These are phyloP conservation scores for Chrysoporthe deuterocubensis DNA, from an alignment of 2,329 filamentous ascomycete species.

Conservation along the genomic window DNA sequence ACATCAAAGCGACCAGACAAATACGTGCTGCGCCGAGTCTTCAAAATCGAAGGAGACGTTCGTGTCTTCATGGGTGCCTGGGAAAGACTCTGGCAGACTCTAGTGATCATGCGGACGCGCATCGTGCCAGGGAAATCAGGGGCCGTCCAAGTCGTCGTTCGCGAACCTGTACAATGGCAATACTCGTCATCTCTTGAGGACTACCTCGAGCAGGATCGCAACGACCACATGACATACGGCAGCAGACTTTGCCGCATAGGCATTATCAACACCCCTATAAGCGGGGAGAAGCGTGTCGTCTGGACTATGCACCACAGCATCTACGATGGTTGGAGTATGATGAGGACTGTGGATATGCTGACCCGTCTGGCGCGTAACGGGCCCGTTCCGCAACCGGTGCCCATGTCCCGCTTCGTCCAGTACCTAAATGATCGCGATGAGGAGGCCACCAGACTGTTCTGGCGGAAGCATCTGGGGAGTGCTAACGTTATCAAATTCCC, in stretches of 20 bases:
- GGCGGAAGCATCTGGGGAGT: conserved; percentile 44
- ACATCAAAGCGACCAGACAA: conserved; percentile 51
- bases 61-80: conserved; percentile 50
- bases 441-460: conserved; percentile 46
- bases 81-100: conserved; percentile 42
- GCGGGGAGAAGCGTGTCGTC: conserved; percentile 42
- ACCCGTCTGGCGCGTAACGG: conserved; percentile 54
- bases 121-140: conserved; percentile 50
- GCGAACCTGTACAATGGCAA: conserved; percentile 42
- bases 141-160: conserved; percentile 52
- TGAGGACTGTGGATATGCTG: conserved; percentile 44
- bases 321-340: conserved; percentile 59
- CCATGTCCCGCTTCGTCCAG: conserved; percentile 39
- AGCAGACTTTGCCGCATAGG: conserved; percentile 29
- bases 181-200: conserved; percentile 41
- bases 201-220: conserved; percentile 41
- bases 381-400: conserved; percentile 42
- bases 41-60: conserved; percentile 43
- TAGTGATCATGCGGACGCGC: conserved; percentile 52
- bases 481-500: background rate
- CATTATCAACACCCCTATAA: background rate
- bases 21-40: conserved; percentile 56
- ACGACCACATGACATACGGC: conserved; percentile 37
- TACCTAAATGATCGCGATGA: conserved; percentile 46
- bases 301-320: conserved; percentile 60